phyloP scores from a whole-genome alignment of 2,329 filamentous ascomycete species.

The Fusarium haematococcum region DNA sequence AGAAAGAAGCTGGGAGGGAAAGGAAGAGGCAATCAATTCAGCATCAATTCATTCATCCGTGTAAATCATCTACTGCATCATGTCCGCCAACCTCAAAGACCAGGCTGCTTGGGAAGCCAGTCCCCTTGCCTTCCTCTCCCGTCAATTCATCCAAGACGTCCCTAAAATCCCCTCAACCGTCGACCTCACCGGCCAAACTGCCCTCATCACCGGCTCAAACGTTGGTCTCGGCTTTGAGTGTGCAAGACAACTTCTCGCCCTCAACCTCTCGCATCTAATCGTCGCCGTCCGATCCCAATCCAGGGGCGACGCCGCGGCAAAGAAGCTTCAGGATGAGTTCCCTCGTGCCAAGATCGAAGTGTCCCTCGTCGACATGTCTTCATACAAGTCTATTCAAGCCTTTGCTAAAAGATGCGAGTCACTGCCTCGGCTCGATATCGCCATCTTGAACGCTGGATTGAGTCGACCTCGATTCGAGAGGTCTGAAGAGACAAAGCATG shows the following conservation, averaged over 20 bases:
- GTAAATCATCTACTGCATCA: background rate
- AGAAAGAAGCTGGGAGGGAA: background rate
- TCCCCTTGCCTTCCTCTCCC: conserved; percentile 39
- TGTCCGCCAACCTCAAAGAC: conserved; percentile 37
- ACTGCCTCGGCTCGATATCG: conserved; percentile 56
- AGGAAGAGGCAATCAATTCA: background rate
- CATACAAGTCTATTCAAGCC: conserved; percentile 57
- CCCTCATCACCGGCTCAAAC: conserved; percentile 64
- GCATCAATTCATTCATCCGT: background rate
- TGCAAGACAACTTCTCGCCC: conserved; percentile 54
- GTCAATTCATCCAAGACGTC: conserved; percentile 41
- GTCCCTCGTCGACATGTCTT: conserved; percentile 60
- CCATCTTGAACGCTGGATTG: conserved; percentile 61
- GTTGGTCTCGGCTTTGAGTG: conserved; percentile 61
- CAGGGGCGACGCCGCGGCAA: conserved; percentile 57
- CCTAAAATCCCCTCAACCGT: conserved; percentile 37
- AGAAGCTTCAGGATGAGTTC: conserved; percentile 32
- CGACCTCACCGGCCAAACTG: conserved; percentile 52
- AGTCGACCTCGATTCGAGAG: conserved; percentile 38
- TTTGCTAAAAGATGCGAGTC: conserved; percentile 53
- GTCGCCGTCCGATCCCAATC: conserved; percentile 58
- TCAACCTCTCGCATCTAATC: conserved; percentile 57
- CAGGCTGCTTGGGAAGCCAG: conserved; percentile 38
- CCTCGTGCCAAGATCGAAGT: conserved; percentile 58
- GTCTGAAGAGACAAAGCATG: conserved; percentile 51